phyloP scores from a whole-genome alignment of 257 asterid species.

The Nicotiana undulata region DNA sequence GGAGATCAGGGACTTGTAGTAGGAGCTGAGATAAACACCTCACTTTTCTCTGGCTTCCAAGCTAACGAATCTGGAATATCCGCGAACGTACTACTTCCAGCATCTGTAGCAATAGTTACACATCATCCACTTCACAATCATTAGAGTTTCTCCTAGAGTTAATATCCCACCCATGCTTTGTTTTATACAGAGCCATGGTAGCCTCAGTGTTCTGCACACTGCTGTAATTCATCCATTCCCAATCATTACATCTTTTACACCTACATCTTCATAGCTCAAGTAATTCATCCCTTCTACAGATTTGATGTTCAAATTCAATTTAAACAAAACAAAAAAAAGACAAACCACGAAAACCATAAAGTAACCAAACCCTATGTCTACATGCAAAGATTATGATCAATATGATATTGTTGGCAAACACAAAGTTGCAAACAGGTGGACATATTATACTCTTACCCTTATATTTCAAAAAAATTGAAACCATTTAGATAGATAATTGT shows the following conservation, averaged over 20 bases:
- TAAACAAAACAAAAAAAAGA: neutral
- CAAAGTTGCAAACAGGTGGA: neutral
- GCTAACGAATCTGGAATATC: constrained; percentile 1
- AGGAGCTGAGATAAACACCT: neutral
- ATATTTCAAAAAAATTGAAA: neutral
- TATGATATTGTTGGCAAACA: neutral
- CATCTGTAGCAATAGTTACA: neutral
- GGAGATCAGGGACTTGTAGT: neutral
- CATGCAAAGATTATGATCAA: neutral
- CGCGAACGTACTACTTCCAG: neutral
- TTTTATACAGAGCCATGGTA: neutral
- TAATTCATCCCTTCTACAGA: neutral
- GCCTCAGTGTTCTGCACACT: neutral
- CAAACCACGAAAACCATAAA: neutral
- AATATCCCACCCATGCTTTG: neutral
- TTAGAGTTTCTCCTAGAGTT: constrained; percentile 5
- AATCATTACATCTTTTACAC: neutral
- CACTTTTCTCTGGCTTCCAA: neutral
- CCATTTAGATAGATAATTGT: neutral
- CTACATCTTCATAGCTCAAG: neutral
- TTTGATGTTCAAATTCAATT: constrained; percentile 6
- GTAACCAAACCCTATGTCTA: neutral
- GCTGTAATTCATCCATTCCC: neutral
- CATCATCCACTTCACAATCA: neutral
- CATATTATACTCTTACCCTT: neutral